phyloP scores from a whole-genome alignment of 805 yeast species.

The Zygosaccharomyces lentus region DNA sequence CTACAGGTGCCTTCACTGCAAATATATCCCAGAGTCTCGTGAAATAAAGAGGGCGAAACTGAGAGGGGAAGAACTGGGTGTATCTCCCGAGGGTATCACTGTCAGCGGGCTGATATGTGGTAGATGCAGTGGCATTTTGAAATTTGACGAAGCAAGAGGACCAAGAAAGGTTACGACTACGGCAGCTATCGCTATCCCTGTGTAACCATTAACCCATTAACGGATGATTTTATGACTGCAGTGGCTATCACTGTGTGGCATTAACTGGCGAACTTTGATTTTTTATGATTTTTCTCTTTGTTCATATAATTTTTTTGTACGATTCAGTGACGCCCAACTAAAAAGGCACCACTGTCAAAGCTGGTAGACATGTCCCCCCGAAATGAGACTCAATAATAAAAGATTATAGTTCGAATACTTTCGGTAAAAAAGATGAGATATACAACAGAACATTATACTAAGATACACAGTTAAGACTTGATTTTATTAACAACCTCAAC shows the following conservation, averaged over 20 bases:
- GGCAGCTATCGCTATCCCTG: not conserved
- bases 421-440: slow-evolving; percentile 13
- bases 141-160: slow-evolving; percentile 19
- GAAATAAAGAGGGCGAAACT: slow-evolving; percentile 19
- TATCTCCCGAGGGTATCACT: slow-evolving; percentile 16
- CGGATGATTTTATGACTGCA: not conserved
- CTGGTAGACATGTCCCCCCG: too few species aligned
- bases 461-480: slow-evolving; percentile 20
- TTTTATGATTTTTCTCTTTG: not conserved
- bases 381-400: too few species aligned
- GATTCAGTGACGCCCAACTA: too few species aligned
- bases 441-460: slow-evolving; percentile 20
- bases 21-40: slow-evolving; percentile 27
- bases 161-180: slow-evolving; percentile 11
- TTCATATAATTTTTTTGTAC: not conserved
- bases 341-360: too few species aligned
- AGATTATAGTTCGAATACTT: slow-evolving; percentile 1
- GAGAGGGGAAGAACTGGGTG: slow-evolving; percentile 14
- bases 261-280: not conserved
- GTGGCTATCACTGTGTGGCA: too few species aligned
- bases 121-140: slow-evolving; percentile 18
- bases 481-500: slow-evolving; percentile 16
- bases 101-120: slow-evolving; percentile 19
- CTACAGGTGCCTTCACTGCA: slow-evolving; percentile 23
- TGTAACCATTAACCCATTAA: not conserved